phyloP scores from a whole-genome alignment of 306 rosid species.

The Lagenaria siceraria region DNA sequence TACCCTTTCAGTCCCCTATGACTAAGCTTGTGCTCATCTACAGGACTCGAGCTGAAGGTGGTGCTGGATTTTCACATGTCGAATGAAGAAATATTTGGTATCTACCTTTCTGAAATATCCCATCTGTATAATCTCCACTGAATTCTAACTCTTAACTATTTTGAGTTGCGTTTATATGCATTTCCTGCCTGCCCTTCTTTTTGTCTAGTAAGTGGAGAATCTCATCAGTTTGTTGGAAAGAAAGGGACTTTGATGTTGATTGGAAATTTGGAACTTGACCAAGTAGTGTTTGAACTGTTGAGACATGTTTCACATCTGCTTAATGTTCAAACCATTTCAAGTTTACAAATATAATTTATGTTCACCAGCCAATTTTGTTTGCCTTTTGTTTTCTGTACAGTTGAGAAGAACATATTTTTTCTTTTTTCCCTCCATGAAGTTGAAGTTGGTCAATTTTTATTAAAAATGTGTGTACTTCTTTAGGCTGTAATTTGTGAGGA shows the following conservation, averaged over 20 bases:
- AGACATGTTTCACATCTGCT: not conserved
- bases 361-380: not conserved
- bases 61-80: slow-evolving; percentile 73
- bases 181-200: not conserved
- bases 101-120: not conserved
- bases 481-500: too few species aligned
- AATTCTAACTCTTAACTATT: not conserved
- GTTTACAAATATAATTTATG: not conserved
- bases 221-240: not conserved
- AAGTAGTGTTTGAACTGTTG: not conserved
- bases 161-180: not conserved
- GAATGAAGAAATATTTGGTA: slow-evolving; percentile 31
- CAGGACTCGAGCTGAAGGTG: slow-evolving; percentile 72
- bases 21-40: slow-evolving; percentile 3
- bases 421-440: not conserved
- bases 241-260: not conserved
- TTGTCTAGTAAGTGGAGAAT: not conserved
- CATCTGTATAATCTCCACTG: not conserved
- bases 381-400: not conserved
- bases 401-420: not conserved
- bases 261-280: not conserved
- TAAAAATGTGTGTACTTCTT: too few species aligned
- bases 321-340: not conserved
- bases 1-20: not conserved
- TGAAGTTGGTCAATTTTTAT: not conserved